Evolutionary conservation across 345 rosid species (phyloP).

Genomic region (Populus pruinosa): DNA sequence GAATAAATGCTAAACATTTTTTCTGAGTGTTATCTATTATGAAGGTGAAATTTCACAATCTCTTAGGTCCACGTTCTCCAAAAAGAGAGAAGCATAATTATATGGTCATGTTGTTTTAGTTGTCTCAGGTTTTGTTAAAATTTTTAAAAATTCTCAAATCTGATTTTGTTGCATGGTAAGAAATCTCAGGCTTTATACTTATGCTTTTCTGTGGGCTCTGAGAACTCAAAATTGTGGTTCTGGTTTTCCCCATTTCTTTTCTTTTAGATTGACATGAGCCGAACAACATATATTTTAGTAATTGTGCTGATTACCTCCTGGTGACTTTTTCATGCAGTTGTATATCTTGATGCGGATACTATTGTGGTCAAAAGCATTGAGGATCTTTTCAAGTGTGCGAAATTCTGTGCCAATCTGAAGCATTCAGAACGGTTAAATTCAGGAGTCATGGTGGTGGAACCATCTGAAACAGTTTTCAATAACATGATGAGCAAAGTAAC

Average conservation of each 20-base stretch:
- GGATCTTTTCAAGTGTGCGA: constrained; percentile 70
- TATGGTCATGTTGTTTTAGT: neutral
- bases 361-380: constrained; percentile 89
- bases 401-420: constrained; percentile 92
- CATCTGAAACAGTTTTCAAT: constrained; percentile 63
- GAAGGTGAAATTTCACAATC: too few species aligned
- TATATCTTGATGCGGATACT: constrained; percentile 95
- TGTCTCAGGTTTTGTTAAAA: neutral
- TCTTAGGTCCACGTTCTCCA: too few species aligned
- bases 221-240: neutral
- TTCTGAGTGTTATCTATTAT: neutral
- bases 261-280: neutral
- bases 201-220: neutral
- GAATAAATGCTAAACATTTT: neutral
- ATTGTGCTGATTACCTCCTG: neutral
- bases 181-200: neutral
- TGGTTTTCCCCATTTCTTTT: neutral
- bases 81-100: too few species aligned
- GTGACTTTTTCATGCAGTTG: constrained; percentile 48
- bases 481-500: constrained; percentile 89
- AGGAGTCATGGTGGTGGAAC: constrained; percentile 97
- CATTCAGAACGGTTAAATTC: constrained; percentile 95
- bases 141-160: neutral
- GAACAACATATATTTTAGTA: neutral
- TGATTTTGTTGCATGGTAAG: neutral